Base-by-base conservation (phyloP, 371 early-diverging fungal species). In the Haplosporangium sp. region DNA sequence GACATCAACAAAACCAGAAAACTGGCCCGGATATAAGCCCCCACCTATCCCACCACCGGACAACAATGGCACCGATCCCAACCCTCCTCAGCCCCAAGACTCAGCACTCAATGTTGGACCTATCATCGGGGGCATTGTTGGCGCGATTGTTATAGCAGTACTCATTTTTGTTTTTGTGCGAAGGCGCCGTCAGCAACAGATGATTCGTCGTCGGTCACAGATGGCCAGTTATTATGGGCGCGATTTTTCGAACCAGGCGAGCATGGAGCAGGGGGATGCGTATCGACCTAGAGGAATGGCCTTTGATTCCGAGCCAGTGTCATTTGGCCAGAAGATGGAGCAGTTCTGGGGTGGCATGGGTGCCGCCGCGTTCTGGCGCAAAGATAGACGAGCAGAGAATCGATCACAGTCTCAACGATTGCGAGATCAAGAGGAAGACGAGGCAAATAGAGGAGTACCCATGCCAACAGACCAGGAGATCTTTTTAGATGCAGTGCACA, bases 1-100 rank as follows among this genome's bases (percentile, higher is more conserved):
- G 38, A 77, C 79, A 6, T 77, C 79, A 9, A 72, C 79, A 42
- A 71, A 71, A 13, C 79, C 79, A 46, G 65, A 77, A 48, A 73
- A 77, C 41, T 77, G 79, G 79, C 79, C 79, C 9, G 79, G 79
- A 41, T 77, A 77, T 41, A 76, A 66, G 51, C 76, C 76, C 13
- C 76, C 76, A 3, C 76, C 70, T 23, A 14, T 54, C 6, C 50
- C 55, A 29, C 57, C 64, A 36, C 65, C 68, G 12, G n/a, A 11
- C 0, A 45, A 23, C n/a, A 52, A 43, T 11, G 59, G 42, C 18
- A 53, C 67, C 12, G 52, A 63, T 8, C 56, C 54, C 13, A n/a
- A 59, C 14, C 53, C 23, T 9, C 62, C 62, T 12, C 29, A 13
- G 6, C 10, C 36, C 47, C 43, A 42, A 6, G 46, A 11, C 2